Percentiles rank a stretch among this genome's conserved stretches.
These are phyloP conservation scores for Penicillium macrosclerotiorum DNA, from an alignment of 495 filamentous ascomycete genomes.

Conservation along the genomic window DNA sequence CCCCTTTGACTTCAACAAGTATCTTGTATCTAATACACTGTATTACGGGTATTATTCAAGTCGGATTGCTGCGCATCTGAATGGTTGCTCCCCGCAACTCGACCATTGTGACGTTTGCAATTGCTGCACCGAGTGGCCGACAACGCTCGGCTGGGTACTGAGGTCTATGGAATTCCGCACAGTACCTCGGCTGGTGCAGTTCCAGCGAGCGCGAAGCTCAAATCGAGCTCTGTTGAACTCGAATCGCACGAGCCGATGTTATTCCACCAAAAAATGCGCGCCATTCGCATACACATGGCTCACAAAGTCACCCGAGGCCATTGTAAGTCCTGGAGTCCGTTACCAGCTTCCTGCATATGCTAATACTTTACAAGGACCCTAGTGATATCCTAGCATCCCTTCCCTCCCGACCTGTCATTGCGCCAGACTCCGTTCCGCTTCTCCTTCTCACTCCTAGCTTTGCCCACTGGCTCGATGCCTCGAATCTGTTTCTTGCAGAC, in stretches of 20 bases:
- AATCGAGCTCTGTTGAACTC: slow-evolving; percentile 3
- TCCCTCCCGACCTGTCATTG: slow-evolving; percentile 12
- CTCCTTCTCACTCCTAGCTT: slow-evolving; percentile 42
- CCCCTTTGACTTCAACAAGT: too few species aligned
- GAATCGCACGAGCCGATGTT: slow-evolving; percentile 10
- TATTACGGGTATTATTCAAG: neutral
- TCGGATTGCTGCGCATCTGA: neutral
- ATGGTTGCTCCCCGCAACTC: neutral
- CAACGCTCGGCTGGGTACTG: slow-evolving; percentile 12
- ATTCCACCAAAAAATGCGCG: slow-evolving; percentile 18
- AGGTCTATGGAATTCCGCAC: slow-evolving; percentile 18
- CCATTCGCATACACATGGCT: slow-evolving; percentile 40
- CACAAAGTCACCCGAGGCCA: slow-evolving; percentile 32
- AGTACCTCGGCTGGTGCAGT: slow-evolving; percentile 1
- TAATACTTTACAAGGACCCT: slow-evolving; percentile 20
- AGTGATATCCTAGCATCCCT: slow-evolving; percentile 34
- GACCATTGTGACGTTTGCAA: neutral
- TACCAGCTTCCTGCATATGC: neutral
- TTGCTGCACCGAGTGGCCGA: slow-evolving; percentile 25
- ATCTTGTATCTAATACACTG: neutral
- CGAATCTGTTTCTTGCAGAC: slow-evolving; percentile 29
- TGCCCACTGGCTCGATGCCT: slow-evolving; percentile 37
- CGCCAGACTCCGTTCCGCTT: slow-evolving; percentile 23
- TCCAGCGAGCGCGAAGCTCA: slow-evolving; percentile 12
- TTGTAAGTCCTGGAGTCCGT: slow-evolving; percentile 22